Conservation (phyloP, 1,284 basidiomycete genomes). For the Rhodotorula sp. region DNA sequence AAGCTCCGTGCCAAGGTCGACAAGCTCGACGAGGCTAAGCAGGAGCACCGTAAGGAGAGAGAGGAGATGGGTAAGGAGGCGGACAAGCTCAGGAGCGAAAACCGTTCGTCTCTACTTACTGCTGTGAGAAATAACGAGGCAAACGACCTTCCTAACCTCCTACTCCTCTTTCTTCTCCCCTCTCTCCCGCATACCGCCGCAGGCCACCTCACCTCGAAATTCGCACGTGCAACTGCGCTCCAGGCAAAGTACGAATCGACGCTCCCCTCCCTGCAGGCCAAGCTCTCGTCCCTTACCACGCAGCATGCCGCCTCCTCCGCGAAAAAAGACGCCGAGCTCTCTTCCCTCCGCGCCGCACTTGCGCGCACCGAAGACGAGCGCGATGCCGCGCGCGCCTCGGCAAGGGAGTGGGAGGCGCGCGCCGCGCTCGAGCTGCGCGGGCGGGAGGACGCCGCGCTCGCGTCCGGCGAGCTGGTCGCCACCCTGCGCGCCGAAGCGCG, state of each 20-base stretch:
- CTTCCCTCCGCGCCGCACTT: conserved; percentile 1
- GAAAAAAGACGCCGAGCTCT: conserved; percentile 33
- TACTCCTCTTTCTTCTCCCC: too few relatives aligned
- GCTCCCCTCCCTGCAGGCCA: conserved; percentile 34
- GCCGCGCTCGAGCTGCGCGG: background rate
- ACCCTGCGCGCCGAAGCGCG: background rate
- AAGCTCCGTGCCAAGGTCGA: conserved; percentile 26
- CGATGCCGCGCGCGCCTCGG: background rate
- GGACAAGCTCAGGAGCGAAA: conserved; percentile 26
- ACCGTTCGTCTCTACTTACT: conserved; percentile 15
- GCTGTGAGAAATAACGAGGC: background rate
- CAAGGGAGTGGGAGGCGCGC: background rate
- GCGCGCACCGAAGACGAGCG: background rate
- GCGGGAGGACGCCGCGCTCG: background rate
- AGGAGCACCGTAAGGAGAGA: conserved; percentile 18
- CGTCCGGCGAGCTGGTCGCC: background rate
- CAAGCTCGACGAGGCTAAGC: conserved; percentile 6
- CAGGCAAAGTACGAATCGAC: conserved; percentile 32
- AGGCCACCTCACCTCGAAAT: conserved; percentile 30
- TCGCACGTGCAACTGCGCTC: conserved; percentile 27
- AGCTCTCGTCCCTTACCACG: conserved; percentile 27
- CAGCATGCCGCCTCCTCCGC: conserved; percentile 29
- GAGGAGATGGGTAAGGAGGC: conserved; percentile 21
- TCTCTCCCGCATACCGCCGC: background rate
- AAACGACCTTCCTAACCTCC: background rate